Evolutionary conservation across 2,329 filamentous ascomycete genomes (phyloP).

Genomic region (Chaetomiaceae sp.): DNA sequence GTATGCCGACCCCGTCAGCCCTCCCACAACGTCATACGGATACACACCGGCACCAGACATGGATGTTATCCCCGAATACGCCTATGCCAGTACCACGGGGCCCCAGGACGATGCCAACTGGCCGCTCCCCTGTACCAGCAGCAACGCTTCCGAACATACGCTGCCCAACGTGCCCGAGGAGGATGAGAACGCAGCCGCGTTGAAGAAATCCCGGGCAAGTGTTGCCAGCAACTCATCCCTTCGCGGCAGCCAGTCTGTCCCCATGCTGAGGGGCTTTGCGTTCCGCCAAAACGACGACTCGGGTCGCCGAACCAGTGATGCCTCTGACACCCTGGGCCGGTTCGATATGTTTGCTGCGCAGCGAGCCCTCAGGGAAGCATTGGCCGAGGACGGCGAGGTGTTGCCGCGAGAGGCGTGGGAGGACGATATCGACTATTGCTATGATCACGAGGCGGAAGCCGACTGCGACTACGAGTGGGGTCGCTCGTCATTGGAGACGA

Average conservation of each 20-base stretch:
- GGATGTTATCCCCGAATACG: slow-evolving; percentile 25
- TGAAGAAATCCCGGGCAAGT: slow-evolving; percentile 40
- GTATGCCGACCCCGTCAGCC: slow-evolving; percentile 26
- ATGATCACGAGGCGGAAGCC: slow-evolving; percentile 64
- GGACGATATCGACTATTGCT: slow-evolving; percentile 66
- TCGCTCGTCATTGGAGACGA: slow-evolving; percentile 49
- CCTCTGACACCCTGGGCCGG: slow-evolving; percentile 50
- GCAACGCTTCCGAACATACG: slow-evolving; percentile 38
- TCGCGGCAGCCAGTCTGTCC: slow-evolving; percentile 52
- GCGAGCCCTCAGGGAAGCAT: slow-evolving; percentile 30
- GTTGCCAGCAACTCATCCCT: slow-evolving; percentile 50
- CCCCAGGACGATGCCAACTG: slow-evolving; percentile 41
- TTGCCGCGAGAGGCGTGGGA: slow-evolving; percentile 55
- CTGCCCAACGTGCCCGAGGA: slow-evolving; percentile 61
- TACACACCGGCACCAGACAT: slow-evolving; percentile 29
- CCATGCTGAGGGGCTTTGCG: slow-evolving; percentile 46
- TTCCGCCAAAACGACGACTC: slow-evolving; percentile 30
- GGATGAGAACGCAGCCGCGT: slow-evolving; percentile 46
- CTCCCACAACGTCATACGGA: slow-evolving; percentile 29
- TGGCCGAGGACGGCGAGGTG: slow-evolving; percentile 29
- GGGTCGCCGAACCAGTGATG: slow-evolving; percentile 39
- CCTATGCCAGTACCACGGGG: slow-evolving; percentile 39
- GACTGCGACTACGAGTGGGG: slow-evolving; percentile 65
- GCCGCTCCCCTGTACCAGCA: slow-evolving; percentile 39
- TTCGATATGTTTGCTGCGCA: slow-evolving; percentile 39